Conservation (phyloP, 1,284 basidiomycete species). For the Rhodotorula sp. region DNA sequence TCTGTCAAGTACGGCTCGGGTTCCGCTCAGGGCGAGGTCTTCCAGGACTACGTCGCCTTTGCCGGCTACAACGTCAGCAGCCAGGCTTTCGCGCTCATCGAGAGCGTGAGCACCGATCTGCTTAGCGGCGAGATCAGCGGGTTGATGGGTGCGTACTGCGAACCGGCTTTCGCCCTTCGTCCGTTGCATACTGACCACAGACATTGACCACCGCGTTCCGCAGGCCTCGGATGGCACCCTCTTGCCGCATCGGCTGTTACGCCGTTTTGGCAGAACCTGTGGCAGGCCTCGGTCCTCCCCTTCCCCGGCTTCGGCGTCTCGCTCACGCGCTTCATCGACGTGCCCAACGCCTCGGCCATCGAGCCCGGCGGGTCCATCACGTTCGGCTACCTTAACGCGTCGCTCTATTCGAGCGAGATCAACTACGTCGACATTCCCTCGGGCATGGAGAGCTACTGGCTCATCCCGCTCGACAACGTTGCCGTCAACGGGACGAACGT, state of each 20-base stretch:
- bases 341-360: conserved; percentile 42
- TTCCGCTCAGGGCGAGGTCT: conserved; percentile 49
- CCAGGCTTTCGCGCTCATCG: conserved; percentile 50
- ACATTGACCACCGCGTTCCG: not conserved
- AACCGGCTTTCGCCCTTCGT: not conserved
- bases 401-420: conserved; percentile 51
- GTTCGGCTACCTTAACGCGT: conserved; percentile 51
- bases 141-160: conserved; percentile 50
- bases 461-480: conserved; percentile 50
- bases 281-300: conserved; percentile 44
- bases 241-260: conserved; percentile 51
- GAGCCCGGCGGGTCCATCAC: conserved; percentile 52
- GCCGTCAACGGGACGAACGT: conserved; percentile 50
- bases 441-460: conserved; percentile 52
- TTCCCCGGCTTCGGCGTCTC: conserved; percentile 53
- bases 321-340: conserved; percentile 51
- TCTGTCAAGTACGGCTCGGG: conserved; percentile 51
- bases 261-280: conserved; percentile 54
- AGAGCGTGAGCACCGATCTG: conserved; percentile 47
- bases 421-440: conserved; percentile 49
- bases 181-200: conserved; percentile 11
- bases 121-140: conserved; percentile 53
- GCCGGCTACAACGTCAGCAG: conserved; percentile 50
- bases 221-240: conserved; percentile 50
- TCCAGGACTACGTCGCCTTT: conserved; percentile 50